These are phyloP conservation scores for Termitomyces eurrhizus DNA, from an alignment of 768 basidiomycete genomes.

Conservation along the genomic window DNA sequence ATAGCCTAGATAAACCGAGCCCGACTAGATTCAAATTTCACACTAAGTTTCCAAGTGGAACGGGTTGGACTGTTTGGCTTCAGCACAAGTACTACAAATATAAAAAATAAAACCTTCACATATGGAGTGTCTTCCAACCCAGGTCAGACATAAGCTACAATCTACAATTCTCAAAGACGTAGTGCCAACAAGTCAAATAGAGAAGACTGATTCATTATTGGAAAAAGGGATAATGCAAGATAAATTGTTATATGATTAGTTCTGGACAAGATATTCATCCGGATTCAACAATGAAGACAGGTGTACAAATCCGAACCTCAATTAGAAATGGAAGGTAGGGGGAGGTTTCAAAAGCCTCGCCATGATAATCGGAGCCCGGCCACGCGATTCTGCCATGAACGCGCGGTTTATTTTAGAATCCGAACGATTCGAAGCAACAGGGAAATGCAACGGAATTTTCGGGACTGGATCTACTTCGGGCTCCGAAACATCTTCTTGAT, in stretches of 20 bases:
- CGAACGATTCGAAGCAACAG: not conserved
- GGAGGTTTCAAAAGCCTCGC: slow-evolving; percentile 18
- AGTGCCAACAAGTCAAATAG: no score
- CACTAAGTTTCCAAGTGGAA: no score
- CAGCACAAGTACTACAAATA: no score
- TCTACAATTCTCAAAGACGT: no score
- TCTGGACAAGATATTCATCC: no score
- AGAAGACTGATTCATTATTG: no score
- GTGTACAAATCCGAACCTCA: not conserved
- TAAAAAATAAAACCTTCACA: no score
- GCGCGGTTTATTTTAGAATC: not conserved
- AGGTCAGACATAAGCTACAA: no score
- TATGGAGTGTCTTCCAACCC: no score
- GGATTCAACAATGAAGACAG: not conserved
- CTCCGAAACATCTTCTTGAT: slow-evolving; percentile 9
- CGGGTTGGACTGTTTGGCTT: no score
- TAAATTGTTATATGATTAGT: no score
- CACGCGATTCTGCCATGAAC: not conserved
- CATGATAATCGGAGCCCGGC: not conserved
- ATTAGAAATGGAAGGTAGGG: slow-evolving; percentile 12
- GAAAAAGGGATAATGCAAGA: no score
- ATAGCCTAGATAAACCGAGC: not conserved
- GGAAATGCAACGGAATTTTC: not conserved
- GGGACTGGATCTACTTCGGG: not conserved
- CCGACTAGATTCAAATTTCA: not conserved